Conservation (phyloP, 306 rosid genomes). For the Dalbergia cultrata region DNA sequence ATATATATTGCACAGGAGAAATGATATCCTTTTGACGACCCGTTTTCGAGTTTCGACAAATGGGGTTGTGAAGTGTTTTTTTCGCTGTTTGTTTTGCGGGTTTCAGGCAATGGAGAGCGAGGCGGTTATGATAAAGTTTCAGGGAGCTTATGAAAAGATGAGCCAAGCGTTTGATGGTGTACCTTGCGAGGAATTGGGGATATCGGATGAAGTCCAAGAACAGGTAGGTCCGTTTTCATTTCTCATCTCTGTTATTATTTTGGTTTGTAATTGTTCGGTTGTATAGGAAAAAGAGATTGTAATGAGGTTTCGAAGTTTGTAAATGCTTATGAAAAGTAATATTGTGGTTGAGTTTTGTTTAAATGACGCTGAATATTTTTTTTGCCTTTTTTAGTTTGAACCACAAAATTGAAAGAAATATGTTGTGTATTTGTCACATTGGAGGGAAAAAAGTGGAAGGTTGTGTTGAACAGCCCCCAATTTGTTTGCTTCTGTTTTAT, state of each 20-base stretch:
- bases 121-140: conserved; percentile 72
- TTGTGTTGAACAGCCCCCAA: not conserved
- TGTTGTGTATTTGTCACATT: not conserved
- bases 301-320: not conserved
- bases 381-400: not conserved
- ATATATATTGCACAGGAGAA: not conserved
- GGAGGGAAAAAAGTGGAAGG: not conserved
- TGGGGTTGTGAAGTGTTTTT: not conserved
- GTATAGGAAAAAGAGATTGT: not conserved
- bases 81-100: not conserved
- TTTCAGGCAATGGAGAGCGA: conserved; percentile 78
- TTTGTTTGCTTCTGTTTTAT: no score
- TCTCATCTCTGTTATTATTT: not conserved
- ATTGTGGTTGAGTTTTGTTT: not conserved
- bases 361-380: not conserved
- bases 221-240: conserved; percentile 55
- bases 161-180: conserved; percentile 63
- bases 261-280: not conserved
- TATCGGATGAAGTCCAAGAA: conserved; percentile 80
- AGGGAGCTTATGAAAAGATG: conserved; percentile 63
- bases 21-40: not conserved
- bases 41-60: not conserved
- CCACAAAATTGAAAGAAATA: not conserved
- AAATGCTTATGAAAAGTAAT: not conserved
- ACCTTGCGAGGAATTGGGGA: conserved; percentile 70